phyloP scores from a whole-genome alignment of 2,329 filamentous ascomycete genomes.

The Elsinoe batatas region DNA sequence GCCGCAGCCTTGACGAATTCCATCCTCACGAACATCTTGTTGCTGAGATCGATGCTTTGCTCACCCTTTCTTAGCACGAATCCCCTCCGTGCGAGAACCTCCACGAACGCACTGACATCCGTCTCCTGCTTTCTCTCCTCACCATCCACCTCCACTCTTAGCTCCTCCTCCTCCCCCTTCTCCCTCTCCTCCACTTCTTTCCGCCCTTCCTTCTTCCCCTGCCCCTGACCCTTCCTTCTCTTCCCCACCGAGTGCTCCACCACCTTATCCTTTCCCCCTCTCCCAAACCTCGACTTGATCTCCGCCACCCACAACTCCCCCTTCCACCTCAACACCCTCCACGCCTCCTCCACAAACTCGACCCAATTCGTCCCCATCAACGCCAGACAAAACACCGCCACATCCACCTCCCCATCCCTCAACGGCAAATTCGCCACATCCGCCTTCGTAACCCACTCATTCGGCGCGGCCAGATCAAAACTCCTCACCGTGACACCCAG shows the following conservation, averaged over 20 bases:
- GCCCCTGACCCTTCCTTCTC: constrained; percentile 40
- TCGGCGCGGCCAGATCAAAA: constrained; percentile 76
- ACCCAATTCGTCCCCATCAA: constrained; percentile 99
- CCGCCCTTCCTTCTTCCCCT: constrained; percentile 26
- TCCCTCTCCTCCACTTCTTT: constrained; percentile 45
- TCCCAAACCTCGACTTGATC: constrained; percentile 85
- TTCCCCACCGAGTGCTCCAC: constrained; percentile 64
- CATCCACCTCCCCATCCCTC: constrained; percentile 62
- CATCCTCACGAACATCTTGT: constrained; percentile 99
- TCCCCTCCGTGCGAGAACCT: constrained; percentile 68
- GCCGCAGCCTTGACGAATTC: constrained; percentile 77
- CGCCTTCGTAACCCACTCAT: constrained; percentile 68
- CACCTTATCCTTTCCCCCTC: constrained; percentile 34
- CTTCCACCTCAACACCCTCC: constrained; percentile 80
- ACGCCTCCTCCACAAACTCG: constrained; percentile 91
- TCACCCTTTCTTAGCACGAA: constrained; percentile 68
- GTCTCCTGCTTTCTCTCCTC: constrained; percentile 60
- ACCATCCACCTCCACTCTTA: constrained; percentile 57
- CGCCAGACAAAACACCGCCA: constrained; percentile 90
- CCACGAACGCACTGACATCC: constrained; percentile 77
- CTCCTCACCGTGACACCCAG: constrained; percentile 67
- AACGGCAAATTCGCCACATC: constrained; percentile 82
- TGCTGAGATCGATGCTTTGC: constrained; percentile 63
- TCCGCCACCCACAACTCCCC: constrained; percentile 96
- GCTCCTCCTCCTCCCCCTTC: constrained; percentile 49